Percentiles rank a stretch among this genome's conserved stretches.
Conservation (phyloP, 2,329 filamentous ascomycete genomes). For the Elsinoe ampelina region DNA sequence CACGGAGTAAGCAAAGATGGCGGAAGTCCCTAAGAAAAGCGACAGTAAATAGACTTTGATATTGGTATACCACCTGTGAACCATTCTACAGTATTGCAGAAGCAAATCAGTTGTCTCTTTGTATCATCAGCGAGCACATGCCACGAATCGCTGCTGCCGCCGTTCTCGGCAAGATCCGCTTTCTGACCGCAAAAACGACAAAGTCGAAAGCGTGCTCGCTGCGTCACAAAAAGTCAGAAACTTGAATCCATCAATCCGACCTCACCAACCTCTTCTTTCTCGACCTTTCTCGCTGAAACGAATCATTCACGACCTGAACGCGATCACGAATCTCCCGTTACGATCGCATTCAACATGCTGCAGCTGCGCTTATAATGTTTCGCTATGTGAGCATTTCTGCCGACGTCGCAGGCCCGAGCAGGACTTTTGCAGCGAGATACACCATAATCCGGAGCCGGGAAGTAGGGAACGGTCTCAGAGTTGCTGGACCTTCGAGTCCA, state of each 20-base stretch:
- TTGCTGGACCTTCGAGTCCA: too few relatives aligned
- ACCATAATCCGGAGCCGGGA: not conserved
- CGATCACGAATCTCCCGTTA: not conserved
- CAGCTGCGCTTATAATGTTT: slow-evolving; percentile 9
- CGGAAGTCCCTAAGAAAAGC: not conserved
- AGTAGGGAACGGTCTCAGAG: not conserved
- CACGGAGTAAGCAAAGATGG: not conserved
- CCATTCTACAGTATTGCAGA: not conserved
- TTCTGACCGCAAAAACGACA: not conserved
- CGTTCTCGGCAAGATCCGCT: slow-evolving; percentile 1
- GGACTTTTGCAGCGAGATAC: not conserved
- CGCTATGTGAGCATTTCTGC: slow-evolving; percentile 9
- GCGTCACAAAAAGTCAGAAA: slow-evolving; percentile 11
- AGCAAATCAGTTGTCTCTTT: not conserved
- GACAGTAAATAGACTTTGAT: not conserved
- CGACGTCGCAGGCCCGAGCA: not conserved
- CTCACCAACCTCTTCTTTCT: not conserved
- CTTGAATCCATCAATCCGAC: not conserved
- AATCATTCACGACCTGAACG: not conserved
- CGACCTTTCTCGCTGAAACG: not conserved
- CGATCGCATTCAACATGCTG: slow-evolving; percentile 12
- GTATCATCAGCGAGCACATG: slow-evolving; percentile 7
- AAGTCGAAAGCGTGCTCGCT: not conserved
- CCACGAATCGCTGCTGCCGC: not conserved
- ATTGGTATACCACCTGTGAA: slow-evolving; percentile 7